Evolutionary conservation across 352 stramenopile genomes (phyloP).

Genomic region (Globisporangium abappressorium): DNA sequence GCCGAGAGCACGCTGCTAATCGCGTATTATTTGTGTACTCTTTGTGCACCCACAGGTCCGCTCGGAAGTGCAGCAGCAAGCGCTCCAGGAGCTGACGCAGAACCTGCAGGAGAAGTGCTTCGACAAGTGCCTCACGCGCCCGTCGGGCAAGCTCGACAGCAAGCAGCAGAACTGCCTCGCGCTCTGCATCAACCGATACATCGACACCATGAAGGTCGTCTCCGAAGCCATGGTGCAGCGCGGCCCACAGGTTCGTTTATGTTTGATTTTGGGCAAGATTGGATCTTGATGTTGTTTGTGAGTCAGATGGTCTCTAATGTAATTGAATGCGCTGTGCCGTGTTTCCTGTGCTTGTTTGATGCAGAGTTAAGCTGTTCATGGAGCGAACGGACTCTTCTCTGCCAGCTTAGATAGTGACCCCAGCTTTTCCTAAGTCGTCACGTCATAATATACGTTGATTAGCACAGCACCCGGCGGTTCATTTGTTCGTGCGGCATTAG

Average conservation of each 20-base stretch:
- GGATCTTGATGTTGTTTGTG: neutral
- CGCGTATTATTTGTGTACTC: neutral
- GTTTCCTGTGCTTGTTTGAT: neutral
- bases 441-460: conserved; percentile 16
- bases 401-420: conserved; percentile 8
- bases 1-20: neutral
- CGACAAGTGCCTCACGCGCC: conserved; percentile 84
- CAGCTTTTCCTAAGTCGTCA: conserved; percentile 5
- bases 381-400: conserved; percentile 5
- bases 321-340: neutral
- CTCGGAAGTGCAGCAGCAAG: conserved; percentile 80
- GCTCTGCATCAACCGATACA: conserved; percentile 89
- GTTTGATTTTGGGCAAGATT: neutral
- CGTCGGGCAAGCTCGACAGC: conserved; percentile 81
- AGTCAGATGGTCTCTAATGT: neutral
- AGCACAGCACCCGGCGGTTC: neutral
- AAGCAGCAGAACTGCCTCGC: conserved; percentile 91
- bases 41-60: conserved; percentile 41
- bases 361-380: conserved; percentile 8
- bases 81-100: conserved; percentile 82
- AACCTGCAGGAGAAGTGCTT: conserved; percentile 90
- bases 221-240: conserved; percentile 80
- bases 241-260: conserved; percentile 43
- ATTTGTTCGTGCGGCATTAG: neutral
- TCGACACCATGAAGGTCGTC: conserved; percentile 90